phyloP scores from a whole-genome alignment of 805 yeast genomes.

The Saccharomycopsis selenospora region DNA sequence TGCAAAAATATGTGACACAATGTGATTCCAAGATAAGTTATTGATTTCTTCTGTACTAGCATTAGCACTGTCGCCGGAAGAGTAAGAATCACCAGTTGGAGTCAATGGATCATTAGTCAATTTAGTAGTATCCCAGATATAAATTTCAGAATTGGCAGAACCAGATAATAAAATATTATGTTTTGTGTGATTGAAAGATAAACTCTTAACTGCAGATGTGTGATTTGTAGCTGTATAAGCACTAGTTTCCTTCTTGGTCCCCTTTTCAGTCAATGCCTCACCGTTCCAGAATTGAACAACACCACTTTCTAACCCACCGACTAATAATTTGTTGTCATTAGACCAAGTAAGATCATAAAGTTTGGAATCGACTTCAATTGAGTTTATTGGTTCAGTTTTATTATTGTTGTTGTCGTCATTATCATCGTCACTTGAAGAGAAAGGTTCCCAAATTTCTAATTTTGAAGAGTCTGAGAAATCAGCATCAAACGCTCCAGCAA shows the following conservation, averaged over 20 bases:
- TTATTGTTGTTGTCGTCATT: constrained; percentile 1
- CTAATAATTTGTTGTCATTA: constrained; percentile 53
- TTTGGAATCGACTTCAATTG: constrained; percentile 46
- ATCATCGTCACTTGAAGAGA: constrained; percentile 34
- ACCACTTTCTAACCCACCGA: constrained; percentile 88
- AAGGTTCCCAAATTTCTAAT: constrained; percentile 74
- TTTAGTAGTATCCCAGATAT: constrained; percentile 79
- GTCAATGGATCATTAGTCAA: constrained; percentile 37
- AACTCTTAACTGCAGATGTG: constrained; percentile 59
- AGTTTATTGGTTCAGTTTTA: constrained; percentile 29
- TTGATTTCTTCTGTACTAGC: constrained; percentile 59
- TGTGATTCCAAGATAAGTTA: constrained; percentile 82
- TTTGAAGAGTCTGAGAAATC: constrained; percentile 72
- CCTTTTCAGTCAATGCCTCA: constrained; percentile 28
- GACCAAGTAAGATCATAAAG: constrained; percentile 88
- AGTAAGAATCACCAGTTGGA: constrained; percentile 25
- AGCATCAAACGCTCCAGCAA: constrained; percentile 93
- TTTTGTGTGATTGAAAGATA: constrained; percentile 73
- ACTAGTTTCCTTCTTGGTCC: constrained; percentile 37
- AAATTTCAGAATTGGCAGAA: constrained; percentile 82
- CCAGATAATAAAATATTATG: constrained; percentile 73
- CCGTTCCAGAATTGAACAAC: constrained; percentile 72
- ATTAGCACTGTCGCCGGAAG: not conserved
- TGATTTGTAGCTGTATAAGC: constrained; percentile 53
- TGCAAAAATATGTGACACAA: constrained; percentile 80